These are phyloP conservation scores for Coemansia aciculifera DNA, from an alignment of 192 early-diverging fungal species.

Conservation along the genomic window DNA sequence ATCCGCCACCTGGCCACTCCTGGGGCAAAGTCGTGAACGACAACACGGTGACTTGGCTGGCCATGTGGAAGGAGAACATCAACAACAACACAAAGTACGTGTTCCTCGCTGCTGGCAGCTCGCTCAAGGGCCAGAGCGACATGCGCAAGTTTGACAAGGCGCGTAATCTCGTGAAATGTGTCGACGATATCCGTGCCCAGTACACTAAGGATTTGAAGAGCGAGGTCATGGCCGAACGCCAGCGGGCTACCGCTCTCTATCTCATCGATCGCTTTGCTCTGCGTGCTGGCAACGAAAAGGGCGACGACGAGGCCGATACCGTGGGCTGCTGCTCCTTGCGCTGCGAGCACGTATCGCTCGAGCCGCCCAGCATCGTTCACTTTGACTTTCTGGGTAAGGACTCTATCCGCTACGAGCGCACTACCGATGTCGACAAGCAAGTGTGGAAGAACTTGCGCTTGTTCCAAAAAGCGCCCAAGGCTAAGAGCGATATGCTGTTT, in stretches of 20 bases:
- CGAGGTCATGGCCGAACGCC: slow-evolving; percentile 78
- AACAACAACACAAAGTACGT: slow-evolving; percentile 93
- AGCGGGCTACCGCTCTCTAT: slow-evolving; percentile 92
- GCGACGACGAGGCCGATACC: slow-evolving; percentile 97
- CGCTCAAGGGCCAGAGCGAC: slow-evolving; percentile 95
- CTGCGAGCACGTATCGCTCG: slow-evolving; percentile 85
- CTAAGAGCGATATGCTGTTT: slow-evolving; percentile 79
- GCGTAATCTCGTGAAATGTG: slow-evolving; percentile 71
- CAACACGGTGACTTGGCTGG: slow-evolving; percentile 93
- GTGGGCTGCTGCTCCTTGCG: slow-evolving; percentile 98
- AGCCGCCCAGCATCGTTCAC: slow-evolving; percentile 78
- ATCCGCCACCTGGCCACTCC: slow-evolving; percentile 82
- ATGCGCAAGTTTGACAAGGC: slow-evolving; percentile 96
- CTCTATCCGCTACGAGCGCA: slow-evolving; percentile 90
- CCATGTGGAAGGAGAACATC: slow-evolving; percentile 98
- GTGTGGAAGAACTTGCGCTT: slow-evolving; percentile 92
- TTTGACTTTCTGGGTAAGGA: slow-evolving; percentile 99
- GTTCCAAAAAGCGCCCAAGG: slow-evolving; percentile 82
- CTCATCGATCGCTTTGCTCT: slow-evolving; percentile 93
- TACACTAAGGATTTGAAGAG: slow-evolving; percentile 81
- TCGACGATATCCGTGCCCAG: slow-evolving; percentile 69
- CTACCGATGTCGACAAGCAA: slow-evolving; percentile 79
- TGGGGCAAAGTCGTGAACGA: slow-evolving; percentile 90
- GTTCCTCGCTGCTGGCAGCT: slow-evolving; percentile 87
- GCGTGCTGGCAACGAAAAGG: slow-evolving; percentile 97